phyloP scores from a whole-genome alignment of 257 asterid species.

The Jacaranda mimosifolia region DNA sequence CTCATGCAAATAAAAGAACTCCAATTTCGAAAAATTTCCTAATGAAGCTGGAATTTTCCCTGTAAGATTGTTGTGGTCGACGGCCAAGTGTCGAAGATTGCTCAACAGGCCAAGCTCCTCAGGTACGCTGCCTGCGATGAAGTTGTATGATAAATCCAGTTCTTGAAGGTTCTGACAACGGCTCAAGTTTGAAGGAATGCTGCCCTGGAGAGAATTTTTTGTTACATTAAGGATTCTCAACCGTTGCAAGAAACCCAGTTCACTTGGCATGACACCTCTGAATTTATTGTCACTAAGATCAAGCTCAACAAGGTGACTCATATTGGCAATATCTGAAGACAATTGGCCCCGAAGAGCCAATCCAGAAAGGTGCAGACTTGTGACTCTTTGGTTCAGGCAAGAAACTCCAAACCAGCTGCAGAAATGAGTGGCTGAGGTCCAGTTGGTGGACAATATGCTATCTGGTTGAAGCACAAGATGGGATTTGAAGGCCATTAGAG shows the following conservation, averaged over 20 bases:
- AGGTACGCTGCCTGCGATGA: constrained; percentile 44
- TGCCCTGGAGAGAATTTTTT: constrained; percentile 43
- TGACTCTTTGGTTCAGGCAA: constrained; percentile 42
- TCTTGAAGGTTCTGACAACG: constrained; percentile 35
- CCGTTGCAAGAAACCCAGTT: constrained; percentile 44
- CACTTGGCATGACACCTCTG: constrained; percentile 45
- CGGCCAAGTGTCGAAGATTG: constrained; percentile 37
- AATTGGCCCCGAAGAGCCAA: constrained; percentile 39
- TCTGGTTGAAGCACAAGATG: constrained; percentile 23
- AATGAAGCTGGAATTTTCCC: constrained; percentile 44
- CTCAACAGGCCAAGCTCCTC: constrained; percentile 46
- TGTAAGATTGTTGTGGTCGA: constrained; percentile 47
- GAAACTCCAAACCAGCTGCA: constrained; percentile 54
- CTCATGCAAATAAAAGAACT: constrained; percentile 43
- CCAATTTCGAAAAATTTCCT: constrained; percentile 47
- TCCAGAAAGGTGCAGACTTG: constrained; percentile 43
- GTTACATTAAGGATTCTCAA: constrained; percentile 41
- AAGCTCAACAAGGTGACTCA: constrained; percentile 44
- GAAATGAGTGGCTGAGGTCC: constrained; percentile 47
- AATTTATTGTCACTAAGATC: constrained; percentile 48
- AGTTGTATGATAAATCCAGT: constrained; percentile 45
- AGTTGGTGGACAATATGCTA: constrained; percentile 42
- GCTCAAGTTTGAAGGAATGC: constrained; percentile 46
- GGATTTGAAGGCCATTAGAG: constrained; percentile 52
- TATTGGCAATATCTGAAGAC: constrained; percentile 33